Base-by-base conservation (phyloP, 208 protist genomes). In the Leptomonas pyrrhocoris region DNA sequence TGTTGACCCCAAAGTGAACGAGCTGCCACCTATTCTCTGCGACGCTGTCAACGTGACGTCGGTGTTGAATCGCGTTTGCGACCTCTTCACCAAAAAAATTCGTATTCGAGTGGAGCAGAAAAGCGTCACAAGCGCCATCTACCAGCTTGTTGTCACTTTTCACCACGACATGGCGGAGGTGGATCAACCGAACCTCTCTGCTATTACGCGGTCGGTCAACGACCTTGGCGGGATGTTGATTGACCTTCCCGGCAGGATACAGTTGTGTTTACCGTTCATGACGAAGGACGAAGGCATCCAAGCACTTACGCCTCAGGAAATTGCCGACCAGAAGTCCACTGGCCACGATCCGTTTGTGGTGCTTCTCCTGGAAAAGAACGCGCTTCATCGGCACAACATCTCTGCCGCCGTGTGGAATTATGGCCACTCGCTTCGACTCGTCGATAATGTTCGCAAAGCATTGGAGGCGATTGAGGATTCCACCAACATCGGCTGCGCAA, bases 301-400 rank as follows among this genome's bases (percentile, higher is more conserved):
- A 51, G 75, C 69, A 13, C 53, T 79, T 34, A 68, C 62, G 5
- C 75, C 74, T 2, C 73, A 81, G 27, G 64, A 71, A 15, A 51
- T 71, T 38, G 42, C 71, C 42, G 57, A 59, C 15, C 65, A 76
- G 21, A 80, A 81, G 30, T 48, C 51, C 2, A 75, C 65, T n/a
- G 81, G 63, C 18, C 74, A 83, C 49, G 81, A 85, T 36, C 78
- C 86, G 12, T 72, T 92, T 21, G 80, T 82, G 30, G 79, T 89
- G 27, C 74, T 92, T 12, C 58, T 91, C 7, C 57, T 91, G 11
- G 83, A 92, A 60, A 88, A 92, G 49, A 92, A 87, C 67, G 80
- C 83, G 13, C 80, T 88, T 11, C 86, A 89, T 46, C 74, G 86
- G 5, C 80, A 86, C 79, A 86, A 92, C 55, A 87, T 89, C 55